Evolutionary conservation across 352 stramenopile species (phyloP).

Genomic region (Elongisporangium senticosum): DNA sequence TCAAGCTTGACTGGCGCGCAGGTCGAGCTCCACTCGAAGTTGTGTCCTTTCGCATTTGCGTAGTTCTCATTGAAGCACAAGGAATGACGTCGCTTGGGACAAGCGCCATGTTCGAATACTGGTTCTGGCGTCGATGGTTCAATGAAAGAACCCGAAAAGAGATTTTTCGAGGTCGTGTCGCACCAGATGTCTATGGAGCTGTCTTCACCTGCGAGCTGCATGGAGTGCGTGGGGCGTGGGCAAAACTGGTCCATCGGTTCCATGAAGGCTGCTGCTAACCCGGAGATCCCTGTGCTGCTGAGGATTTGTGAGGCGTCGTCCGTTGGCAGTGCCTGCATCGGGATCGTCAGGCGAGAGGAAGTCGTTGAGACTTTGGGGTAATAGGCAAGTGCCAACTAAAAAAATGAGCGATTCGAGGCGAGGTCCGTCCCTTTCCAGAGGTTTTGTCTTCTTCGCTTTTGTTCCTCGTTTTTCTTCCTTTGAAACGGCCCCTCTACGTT

Average conservation of each 20-base stretch:
- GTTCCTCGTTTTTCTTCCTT: not conserved
- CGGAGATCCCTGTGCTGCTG: not conserved
- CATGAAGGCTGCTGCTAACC: not conserved
- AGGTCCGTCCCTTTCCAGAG: not conserved
- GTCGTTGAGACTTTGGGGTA: not conserved
- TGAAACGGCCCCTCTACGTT: not conserved
- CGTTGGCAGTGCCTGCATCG: not conserved
- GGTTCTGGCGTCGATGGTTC: constrained; percentile 19
- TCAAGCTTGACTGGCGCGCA: constrained; percentile 20
- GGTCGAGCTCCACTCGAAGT: not conserved
- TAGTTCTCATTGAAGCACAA: not conserved
- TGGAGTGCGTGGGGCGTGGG: no score
- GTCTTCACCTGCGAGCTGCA: not conserved
- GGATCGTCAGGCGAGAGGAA: not conserved
- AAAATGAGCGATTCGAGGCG: not conserved
- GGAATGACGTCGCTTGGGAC: not conserved
- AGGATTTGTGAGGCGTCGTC: not conserved
- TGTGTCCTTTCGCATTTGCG: not conserved
- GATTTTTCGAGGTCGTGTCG: constrained; percentile 4
- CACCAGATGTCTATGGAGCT: not conserved
- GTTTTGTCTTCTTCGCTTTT: not conserved
- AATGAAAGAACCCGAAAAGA: constrained; percentile 19
- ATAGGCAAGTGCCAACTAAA: not conserved
- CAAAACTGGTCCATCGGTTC: not conserved
- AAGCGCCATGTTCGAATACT: constrained; percentile 10